Evolutionary conservation across 2,329 filamentous ascomycete genomes (phyloP), one percentile per base, ranked within the genome.

Genomic region (Trichoderma pleuroti): DNA sequence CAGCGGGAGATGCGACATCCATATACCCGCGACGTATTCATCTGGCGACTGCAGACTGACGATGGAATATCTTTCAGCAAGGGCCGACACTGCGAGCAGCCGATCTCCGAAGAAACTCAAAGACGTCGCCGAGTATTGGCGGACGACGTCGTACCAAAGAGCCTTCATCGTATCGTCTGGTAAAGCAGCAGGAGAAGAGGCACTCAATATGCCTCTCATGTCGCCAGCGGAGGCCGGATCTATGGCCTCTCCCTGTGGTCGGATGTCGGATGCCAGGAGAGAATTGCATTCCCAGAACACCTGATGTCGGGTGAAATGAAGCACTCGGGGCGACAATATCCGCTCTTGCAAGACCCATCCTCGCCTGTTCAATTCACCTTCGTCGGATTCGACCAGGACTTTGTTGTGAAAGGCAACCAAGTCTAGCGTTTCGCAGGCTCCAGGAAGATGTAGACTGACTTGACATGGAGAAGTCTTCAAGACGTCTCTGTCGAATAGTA

Each of bases 401-500:
- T 49, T 7, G 21, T 69, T 11, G 64, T 70, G 6, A 65, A 54
- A 16, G 6, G 54, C 28, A 30, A 73, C 28, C 0, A 68, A 10
- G 6, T 74, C 34, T 18, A 56, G 52, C 1, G 4, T n/a, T 28
- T 30, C 16, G n/a, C n/a, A 14, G 46, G 3, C 10, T 52, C 5
- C 52, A 11, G 52, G 26, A 30, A 30, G 24, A 1, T n/a, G 24
- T 14, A 28, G 1, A 11, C 65, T 21, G 6, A 74, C 9, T 9
- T 56, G 56, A 18, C 72, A 74, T 1, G 73, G 72, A 14, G 65
- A 68, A 21, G 70, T 72, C 8, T 32, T 21, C 18, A 46, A 68
- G 5, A 61, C 21, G 32, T 74, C 66, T 5, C 72, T 59, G 0
- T 65, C 24, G 4, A 57, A 32, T 24, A 74, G 72, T 8, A 73